phyloP scores from a whole-genome alignment of 108 stramenopile genomes.

The Cyclostephanos tholiformis region DNA sequence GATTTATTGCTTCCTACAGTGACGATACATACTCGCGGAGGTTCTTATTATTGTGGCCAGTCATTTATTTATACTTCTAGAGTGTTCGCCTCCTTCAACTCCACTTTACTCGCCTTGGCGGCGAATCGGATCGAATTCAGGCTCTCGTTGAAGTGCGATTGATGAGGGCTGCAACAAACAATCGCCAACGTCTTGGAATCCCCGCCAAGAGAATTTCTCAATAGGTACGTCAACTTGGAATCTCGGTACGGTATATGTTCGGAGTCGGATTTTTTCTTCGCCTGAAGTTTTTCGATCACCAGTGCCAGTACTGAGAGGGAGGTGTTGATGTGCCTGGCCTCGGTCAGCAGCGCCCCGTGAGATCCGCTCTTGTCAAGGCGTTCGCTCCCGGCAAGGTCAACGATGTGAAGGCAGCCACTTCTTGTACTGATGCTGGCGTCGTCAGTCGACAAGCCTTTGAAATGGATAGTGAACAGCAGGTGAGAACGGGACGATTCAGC shows the following conservation, averaged over 20 bases:
- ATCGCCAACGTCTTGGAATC: constrained; percentile 92
- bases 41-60: too few relatives aligned
- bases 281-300: constrained; percentile 87
- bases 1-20: too few relatives aligned
- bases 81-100: constrained; percentile 59
- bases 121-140: constrained; percentile 89
- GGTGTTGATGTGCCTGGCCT: constrained; percentile 90
- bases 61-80: constrained; percentile 17
- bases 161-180: constrained; percentile 89
- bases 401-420: constrained; percentile 72
- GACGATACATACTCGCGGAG: too few relatives aligned
- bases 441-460: constrained; percentile 51
- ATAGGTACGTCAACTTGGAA: constrained; percentile 90
- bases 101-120: constrained; percentile 81
- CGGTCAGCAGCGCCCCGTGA: constrained; percentile 67
- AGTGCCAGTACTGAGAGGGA: constrained; percentile 71
- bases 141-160: constrained; percentile 81
- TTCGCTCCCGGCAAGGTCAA: constrained; percentile 94
- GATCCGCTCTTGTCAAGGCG: constrained; percentile 86
- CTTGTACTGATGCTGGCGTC: constrained; percentile 51
- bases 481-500: constrained; percentile 84
- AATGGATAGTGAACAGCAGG: constrained; percentile 82
- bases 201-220: constrained; percentile 87
- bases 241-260: constrained; percentile 92
- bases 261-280: constrained; percentile 26